phyloP scores from a whole-genome alignment of 2,329 filamentous ascomycete genomes.

The Pseudocercospora crystallina region DNA sequence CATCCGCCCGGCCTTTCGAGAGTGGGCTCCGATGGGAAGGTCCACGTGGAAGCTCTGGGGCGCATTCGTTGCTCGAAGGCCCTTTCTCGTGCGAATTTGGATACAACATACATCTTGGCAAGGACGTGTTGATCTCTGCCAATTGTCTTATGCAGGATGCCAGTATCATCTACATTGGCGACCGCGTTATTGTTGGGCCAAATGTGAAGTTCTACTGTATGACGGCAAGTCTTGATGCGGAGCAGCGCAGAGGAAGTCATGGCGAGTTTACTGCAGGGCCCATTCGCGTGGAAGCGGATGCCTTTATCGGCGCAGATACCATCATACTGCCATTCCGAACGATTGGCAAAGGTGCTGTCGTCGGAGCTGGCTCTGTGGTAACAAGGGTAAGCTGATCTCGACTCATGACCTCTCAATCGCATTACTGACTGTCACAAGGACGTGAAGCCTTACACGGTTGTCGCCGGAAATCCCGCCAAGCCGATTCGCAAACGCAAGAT shows the following conservation, averaged over 20 bases:
- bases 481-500: constrained; percentile 27
- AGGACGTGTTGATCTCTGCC: constrained; percentile 78
- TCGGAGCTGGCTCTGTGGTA: constrained; percentile 57
- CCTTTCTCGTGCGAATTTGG: constrained; percentile 94
- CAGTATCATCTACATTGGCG: constrained; percentile 77
- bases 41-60: constrained; percentile 63
- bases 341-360: constrained; percentile 54
- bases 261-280: constrained; percentile 68
- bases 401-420: constrained; percentile 32
- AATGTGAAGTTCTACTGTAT: constrained; percentile 84
- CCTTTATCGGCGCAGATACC: constrained; percentile 63
- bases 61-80: constrained; percentile 74
- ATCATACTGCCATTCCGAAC: constrained; percentile 59
- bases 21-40: constrained; percentile 14
- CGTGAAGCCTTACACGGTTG: constrained; percentile 47
- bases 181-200: constrained; percentile 68
- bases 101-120: constrained; percentile 87
- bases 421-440: constrained; percentile 36
- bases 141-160: constrained; percentile 86
- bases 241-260: constrained; percentile 66
- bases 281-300: constrained; percentile 74
- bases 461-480: constrained; percentile 47
- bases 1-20: constrained; percentile 48
- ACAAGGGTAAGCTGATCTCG: constrained; percentile 47
- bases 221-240: constrained; percentile 69